A percentile compares a stretch with the other conserved stretches of the same genome.
These are phyloP conservation scores for Fusarium avenaceum DNA, from an alignment of 2,329 filamentous ascomycete genomes.

Conservation along the genomic window DNA sequence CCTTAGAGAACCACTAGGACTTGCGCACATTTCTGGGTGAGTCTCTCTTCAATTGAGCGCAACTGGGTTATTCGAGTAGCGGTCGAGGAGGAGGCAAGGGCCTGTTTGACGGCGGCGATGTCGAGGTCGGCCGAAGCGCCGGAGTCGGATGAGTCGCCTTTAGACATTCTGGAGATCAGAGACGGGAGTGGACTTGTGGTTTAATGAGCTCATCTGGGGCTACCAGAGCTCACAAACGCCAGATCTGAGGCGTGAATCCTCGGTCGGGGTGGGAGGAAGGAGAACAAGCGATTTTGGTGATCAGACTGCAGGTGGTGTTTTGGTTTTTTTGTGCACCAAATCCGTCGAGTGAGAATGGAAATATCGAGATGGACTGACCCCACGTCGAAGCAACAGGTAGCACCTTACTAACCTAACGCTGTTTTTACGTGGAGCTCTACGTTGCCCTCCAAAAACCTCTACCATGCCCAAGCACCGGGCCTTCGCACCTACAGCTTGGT, in stretches of 20 bases:
- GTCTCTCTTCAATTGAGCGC: conserved; percentile 67
- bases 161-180: conserved; percentile 54
- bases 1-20: conserved; percentile 11
- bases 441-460: too few species aligned
- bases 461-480: not conserved
- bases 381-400: conserved; percentile 37
- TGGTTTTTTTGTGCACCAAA: conserved; percentile 42
- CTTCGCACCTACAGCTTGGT: conserved; percentile 31
- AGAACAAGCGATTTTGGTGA: conserved; percentile 17
- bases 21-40: conserved; percentile 66
- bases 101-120: conserved; percentile 62
- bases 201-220: conserved; percentile 55
- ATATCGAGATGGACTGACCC: conserved; percentile 44
- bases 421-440: conserved; percentile 18
- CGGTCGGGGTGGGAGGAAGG: conserved; percentile 16
- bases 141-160: conserved; percentile 60
- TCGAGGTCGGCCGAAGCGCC: conserved; percentile 60
- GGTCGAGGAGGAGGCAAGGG: conserved; percentile 74
- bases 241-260: conserved; percentile 30
- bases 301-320: conserved; percentile 30
- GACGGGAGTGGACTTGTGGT: conserved; percentile 31
- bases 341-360: conserved; percentile 38
- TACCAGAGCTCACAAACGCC: conserved; percentile 45
- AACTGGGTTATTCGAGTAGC: conserved; percentile 67
- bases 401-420: conserved; percentile 31